These are phyloP conservation scores for Suillus clintonianus DNA, from an alignment of 768 basidiomycete species.

Conservation along the genomic window DNA sequence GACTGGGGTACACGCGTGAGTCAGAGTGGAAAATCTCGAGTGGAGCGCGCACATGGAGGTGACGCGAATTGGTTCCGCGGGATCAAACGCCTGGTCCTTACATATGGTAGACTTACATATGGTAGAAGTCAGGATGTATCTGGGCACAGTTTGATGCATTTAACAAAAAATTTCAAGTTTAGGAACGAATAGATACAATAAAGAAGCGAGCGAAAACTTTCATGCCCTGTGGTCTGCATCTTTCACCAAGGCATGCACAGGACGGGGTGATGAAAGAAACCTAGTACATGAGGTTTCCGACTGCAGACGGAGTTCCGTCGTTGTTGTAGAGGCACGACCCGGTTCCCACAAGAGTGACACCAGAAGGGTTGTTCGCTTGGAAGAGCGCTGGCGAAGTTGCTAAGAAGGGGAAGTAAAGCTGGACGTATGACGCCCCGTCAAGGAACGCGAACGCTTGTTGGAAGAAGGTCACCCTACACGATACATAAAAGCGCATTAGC, in stretches of 20 bases:
- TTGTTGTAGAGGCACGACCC: constrained; percentile 36
- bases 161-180: not conserved
- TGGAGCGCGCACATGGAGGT: too few species aligned
- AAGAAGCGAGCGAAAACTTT: not conserved
- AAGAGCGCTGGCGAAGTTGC: constrained; percentile 33
- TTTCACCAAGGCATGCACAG: not conserved
- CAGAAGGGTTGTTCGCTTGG: constrained; percentile 17
- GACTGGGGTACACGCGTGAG: too few species aligned
- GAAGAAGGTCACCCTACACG: constrained; percentile 33
- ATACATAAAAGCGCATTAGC: constrained; percentile 3
- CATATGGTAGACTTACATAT: too few species aligned
- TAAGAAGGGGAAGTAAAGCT: constrained; percentile 40
- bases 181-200: not conserved
- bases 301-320: constrained; percentile 24
- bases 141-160: not conserved
- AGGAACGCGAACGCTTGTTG: constrained; percentile 36
- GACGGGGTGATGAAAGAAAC: not conserved
- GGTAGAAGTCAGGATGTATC: too few species aligned
- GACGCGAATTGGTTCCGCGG: too few species aligned
- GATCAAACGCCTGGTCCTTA: too few species aligned
- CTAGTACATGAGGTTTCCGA: constrained; percentile 26
- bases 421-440: constrained; percentile 30
- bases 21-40: too few species aligned
- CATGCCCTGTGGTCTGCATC: not conserved
- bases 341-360: constrained; percentile 20